These are phyloP conservation scores for Leucocoprinus birnbaumii DNA, from an alignment of 768 basidiomycete genomes.

Conservation along the genomic window DNA sequence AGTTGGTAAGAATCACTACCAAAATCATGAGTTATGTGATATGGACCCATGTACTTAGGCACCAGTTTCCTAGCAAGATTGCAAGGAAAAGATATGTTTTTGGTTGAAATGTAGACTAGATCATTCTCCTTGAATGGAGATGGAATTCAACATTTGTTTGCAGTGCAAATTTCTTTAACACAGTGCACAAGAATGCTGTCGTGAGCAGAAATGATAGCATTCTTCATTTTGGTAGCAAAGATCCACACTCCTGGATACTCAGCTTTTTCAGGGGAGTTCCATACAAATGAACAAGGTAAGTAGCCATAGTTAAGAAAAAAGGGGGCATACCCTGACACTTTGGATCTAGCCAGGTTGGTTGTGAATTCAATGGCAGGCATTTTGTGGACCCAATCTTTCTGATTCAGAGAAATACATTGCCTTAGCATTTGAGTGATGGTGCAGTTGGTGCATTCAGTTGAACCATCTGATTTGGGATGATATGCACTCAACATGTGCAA, in stretches of 20 bases:
- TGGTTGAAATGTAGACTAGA: no score
- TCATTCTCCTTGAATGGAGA: no score
- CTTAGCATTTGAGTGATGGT: constrained; percentile 19
- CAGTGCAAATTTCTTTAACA: constrained; percentile 23
- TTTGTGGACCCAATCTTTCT: constrained; percentile 28
- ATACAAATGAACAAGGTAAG: constrained; percentile 21
- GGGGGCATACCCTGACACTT: constrained; percentile 20
- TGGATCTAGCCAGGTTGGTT: constrained; percentile 17
- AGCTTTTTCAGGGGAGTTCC: constrained; percentile 1
- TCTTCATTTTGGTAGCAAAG: constrained; percentile 18
- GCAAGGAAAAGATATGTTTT: no score
- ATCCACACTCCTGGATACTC: constrained; percentile 19
- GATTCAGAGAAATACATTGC: constrained; percentile 22
- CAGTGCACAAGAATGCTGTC: constrained; percentile 29
- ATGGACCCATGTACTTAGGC: no score
- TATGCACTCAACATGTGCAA: constrained; percentile 13
- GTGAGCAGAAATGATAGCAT: constrained; percentile 27
- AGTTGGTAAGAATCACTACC: no score
- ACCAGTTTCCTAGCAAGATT: no score
- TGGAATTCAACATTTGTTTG: constrained; percentile 22
- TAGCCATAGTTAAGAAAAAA: constrained; percentile 23
- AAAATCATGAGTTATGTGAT: no score
- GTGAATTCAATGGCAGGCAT: constrained; percentile 25
- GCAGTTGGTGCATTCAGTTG: constrained; percentile 17
- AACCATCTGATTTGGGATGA: constrained; percentile 15